These are phyloP conservation scores for Pseudocercospora musae DNA, from an alignment of 2,329 filamentous ascomycete genomes.

Conservation along the genomic window DNA sequence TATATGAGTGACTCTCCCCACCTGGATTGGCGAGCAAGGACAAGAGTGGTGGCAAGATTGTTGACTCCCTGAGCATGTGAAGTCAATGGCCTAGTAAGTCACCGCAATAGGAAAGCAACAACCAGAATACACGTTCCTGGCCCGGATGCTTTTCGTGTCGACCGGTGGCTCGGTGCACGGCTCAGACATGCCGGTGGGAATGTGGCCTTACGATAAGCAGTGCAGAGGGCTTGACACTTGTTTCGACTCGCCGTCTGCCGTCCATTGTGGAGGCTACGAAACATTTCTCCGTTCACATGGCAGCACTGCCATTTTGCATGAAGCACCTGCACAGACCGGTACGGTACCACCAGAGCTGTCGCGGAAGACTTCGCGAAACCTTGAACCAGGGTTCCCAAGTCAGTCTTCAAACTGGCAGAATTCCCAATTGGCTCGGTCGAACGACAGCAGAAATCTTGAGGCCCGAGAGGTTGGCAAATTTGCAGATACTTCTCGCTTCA, in stretches of 20 bases:
- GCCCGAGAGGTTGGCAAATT: constrained; percentile 1
- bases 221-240: not conserved
- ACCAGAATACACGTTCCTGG: not conserved
- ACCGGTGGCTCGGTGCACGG: not conserved
- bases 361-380: not conserved
- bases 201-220: no score
- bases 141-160: not conserved
- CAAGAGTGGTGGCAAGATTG: not conserved
- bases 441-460: not conserved
- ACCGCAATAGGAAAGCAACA: not conserved
- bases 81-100: not conserved
- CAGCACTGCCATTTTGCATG: not conserved
- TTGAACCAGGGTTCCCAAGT: not conserved
- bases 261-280: not conserved
- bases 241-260: not conserved
- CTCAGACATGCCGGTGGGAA: not conserved
- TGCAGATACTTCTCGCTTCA: constrained; percentile 1
- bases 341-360: not conserved
- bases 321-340: not conserved
- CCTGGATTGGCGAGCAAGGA: not conserved
- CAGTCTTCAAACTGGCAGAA: not conserved
- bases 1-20: not conserved
- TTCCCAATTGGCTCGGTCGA: not conserved
- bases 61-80: not conserved
- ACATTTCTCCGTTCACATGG: not conserved